Percentiles rank a stretch among this genome's conserved stretches.
These are phyloP conservation scores for Saturnispora bothae DNA, from an alignment of 805 yeast species.

Conservation along the genomic window DNA sequence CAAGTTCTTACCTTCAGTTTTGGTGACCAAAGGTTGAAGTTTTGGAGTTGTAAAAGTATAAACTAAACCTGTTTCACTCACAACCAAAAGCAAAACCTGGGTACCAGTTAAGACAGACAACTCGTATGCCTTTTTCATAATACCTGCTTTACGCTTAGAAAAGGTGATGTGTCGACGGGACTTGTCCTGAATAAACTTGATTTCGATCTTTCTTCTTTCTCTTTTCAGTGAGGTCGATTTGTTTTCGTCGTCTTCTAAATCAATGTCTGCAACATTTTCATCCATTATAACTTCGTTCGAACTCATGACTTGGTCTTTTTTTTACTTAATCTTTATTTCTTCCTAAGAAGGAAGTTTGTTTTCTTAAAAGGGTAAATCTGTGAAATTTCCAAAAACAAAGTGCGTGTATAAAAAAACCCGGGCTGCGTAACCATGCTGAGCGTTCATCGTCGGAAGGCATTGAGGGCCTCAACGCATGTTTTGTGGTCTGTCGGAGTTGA, in stretches of 20 bases:
- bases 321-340: too few species aligned
- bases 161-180: slow-evolving; percentile 96
- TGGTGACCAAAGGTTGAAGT: slow-evolving; percentile 93
- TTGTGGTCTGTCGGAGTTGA: too few species aligned
- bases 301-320: too few species aligned
- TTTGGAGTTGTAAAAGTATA: slow-evolving; percentile 99
- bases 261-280: slow-evolving; percentile 17
- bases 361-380: slow-evolving; percentile 17
- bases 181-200: slow-evolving; percentile 94
- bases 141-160: slow-evolving; percentile 96
- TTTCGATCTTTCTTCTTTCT: slow-evolving; percentile 83
- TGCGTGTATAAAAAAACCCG: not conserved
- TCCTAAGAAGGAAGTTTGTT: not conserved
- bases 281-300: not conserved
- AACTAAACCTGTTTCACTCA: slow-evolving; percentile 96
- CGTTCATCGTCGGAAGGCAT: not conserved
- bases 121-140: slow-evolving; percentile 99
- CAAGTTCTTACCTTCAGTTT: slow-evolving; percentile 92
- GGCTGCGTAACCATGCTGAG: slow-evolving; percentile 6
- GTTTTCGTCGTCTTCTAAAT: slow-evolving; percentile 46
- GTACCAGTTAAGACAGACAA: slow-evolving; percentile 94
- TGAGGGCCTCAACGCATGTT: too few species aligned
- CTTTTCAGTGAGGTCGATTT: slow-evolving; percentile 31
- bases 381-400: slow-evolving; percentile 17
- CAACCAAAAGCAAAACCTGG: slow-evolving; percentile 88